Conservation (phyloP, 2,329 filamentous ascomycete genomes). For the Thelonectria rubi region DNA sequence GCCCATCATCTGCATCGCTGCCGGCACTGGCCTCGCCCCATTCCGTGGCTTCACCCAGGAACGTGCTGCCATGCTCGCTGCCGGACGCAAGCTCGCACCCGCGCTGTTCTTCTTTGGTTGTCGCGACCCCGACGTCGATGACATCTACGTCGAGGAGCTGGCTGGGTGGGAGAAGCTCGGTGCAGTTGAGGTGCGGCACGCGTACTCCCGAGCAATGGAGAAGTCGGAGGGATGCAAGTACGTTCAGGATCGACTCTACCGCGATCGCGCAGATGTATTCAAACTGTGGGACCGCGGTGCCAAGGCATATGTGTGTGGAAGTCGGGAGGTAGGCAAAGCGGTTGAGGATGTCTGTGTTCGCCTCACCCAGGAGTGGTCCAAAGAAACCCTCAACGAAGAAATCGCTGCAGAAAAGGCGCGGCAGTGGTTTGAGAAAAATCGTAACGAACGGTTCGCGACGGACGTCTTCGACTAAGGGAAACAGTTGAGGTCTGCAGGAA, state of each 20-base stretch:
- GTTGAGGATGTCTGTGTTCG: constrained; percentile 53
- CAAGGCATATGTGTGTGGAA: constrained; percentile 73
- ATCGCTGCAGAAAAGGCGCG: constrained; percentile 50
- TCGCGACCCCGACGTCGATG: constrained; percentile 63
- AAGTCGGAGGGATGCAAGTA: constrained; percentile 58
- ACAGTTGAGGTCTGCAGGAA: no score
- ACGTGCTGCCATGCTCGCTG: constrained; percentile 60
- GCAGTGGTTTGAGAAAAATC: constrained; percentile 59
- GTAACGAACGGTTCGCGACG: constrained; percentile 66
- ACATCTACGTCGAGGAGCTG: constrained; percentile 61
- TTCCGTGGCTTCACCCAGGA: constrained; percentile 72
- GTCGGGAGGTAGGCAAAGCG: constrained; percentile 58
- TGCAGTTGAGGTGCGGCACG: constrained; percentile 65
- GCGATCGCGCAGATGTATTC: constrained; percentile 48
- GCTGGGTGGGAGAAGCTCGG: constrained; percentile 4
- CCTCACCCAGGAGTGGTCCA: constrained; percentile 47
- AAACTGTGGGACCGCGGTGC: constrained; percentile 56
- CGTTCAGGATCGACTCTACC: constrained; percentile 56
- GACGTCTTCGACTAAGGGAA: constrained; percentile 65
- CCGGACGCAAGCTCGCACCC: constrained; percentile 64
- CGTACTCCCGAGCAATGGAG: constrained; percentile 57
- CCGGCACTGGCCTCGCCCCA: constrained; percentile 67
- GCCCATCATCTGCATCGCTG: constrained; percentile 62
- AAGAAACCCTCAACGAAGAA: constrained; percentile 41
- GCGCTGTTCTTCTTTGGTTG: constrained; percentile 75